phyloP scores from a whole-genome alignment of 495 filamentous ascomycete species.

The Penicillium angulare region DNA sequence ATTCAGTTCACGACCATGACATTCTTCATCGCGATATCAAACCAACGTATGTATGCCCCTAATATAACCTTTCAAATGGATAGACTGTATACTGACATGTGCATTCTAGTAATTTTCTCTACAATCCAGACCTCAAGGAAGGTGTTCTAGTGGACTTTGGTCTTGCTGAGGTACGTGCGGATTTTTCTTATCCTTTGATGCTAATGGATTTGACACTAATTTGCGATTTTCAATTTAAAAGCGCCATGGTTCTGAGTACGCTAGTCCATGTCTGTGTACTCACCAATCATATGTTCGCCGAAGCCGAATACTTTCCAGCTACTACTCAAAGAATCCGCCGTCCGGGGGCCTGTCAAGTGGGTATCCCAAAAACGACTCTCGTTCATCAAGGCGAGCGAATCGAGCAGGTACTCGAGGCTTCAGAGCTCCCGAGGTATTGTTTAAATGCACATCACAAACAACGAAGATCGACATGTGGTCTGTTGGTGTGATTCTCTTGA shows the following conservation, averaged over 20 bases:
- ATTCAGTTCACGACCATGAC: conserved; percentile 72
- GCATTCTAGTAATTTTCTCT: conserved; percentile 86
- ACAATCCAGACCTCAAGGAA: conserved; percentile 74
- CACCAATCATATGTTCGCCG: conserved; percentile 38
- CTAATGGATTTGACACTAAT: neutral
- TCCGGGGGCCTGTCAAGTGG: conserved; percentile 53
- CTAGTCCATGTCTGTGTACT: conserved; percentile 40
- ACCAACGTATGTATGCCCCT: conserved; percentile 61
- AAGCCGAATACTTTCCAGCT: conserved; percentile 38
- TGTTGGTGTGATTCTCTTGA: conserved; percentile 88
- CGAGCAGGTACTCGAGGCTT: conserved; percentile 95
- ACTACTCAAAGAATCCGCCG: conserved; percentile 41
- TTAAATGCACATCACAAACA: conserved; percentile 97
- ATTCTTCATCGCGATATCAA: conserved; percentile 98
- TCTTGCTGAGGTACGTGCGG: conserved; percentile 65
- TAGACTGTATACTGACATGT: conserved; percentile 6
- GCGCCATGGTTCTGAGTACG: conserved; percentile 46
- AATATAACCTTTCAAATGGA: neutral
- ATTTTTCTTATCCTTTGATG: neutral
- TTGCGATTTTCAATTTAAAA: conserved; percentile 9
- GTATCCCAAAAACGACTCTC: conserved; percentile 81
- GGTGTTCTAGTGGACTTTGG: conserved; percentile 97
- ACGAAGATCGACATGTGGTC: conserved; percentile 98
- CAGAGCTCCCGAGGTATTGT: conserved; percentile 90
- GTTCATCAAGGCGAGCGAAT: conserved; percentile 87